Evolutionary conservation across 805 yeast genomes (phyloP), one percentile per base, ranked within the genome.

Genomic region (Kluyveromyces aestuarii): DNA sequence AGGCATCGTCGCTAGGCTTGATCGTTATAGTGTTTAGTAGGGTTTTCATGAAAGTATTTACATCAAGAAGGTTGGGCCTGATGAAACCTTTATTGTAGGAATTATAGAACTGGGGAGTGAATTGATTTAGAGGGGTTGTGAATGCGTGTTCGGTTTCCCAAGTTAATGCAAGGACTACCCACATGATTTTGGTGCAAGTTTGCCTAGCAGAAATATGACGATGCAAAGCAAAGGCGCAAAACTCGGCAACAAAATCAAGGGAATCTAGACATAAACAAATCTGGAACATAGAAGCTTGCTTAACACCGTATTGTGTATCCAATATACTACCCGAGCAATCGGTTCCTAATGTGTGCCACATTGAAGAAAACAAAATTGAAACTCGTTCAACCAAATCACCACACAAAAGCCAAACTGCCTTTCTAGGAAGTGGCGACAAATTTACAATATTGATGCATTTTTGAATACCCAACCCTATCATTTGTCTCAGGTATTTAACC

Each of bases 281-380:
- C 63, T 88, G 96, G 56, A 74, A 80, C 0, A 90, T 89, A 39
- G 90, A 86, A 52, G 81, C 76, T 54, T 72, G 72, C 40, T 70
- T 72, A 41, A 87, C 61, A 45, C 81, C 82, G 66, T 83, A 87
- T 52, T 87, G 67, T 3, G 45, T 46, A 60, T 59, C 65, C 27
- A 68, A 59, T 53, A 80, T 84, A 30, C 76, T 81, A 17, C 73
- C 72, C 21, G 75, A 63, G 2, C 81, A 74, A 11, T 76, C 77
- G 79, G 81, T 75, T 17, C 88, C 93, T 45, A 88, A 70, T 11
- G 75, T 68, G 52, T 81, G 82, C 96, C 96, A 88, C n/a, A 79
- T 73, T 47, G 72, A 75, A 48, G 73, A 71, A 11, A 87, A 55
- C 41, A 86, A 63, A 13, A 53, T 54, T 0, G 88, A 79, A 41